Percentiles rank a stretch among this genome's conserved stretches.
Evolutionary conservation across 331 rosid species (phyloP).

Genomic region (Acacia concinna): DNA sequence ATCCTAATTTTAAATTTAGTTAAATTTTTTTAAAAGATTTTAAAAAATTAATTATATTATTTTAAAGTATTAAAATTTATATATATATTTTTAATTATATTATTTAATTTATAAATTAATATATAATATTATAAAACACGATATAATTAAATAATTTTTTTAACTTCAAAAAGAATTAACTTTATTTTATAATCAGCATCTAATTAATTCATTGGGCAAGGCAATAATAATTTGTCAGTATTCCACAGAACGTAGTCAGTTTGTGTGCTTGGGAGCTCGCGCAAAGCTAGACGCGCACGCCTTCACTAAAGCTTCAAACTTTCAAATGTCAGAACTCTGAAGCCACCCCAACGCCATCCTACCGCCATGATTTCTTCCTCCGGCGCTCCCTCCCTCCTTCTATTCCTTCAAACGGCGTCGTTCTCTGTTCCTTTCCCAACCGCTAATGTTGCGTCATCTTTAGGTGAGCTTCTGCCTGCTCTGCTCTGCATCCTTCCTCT

Average conservation of each 20-base stretch:
- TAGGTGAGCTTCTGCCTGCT: constrained; percentile 10
- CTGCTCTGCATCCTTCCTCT: background rate
- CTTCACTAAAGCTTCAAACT: constrained; percentile 22
- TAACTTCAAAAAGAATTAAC: too few species aligned
- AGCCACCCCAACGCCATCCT: background rate
- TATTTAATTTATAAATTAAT: too few species aligned
- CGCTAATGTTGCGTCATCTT: background rate
- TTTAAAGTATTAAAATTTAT: too few species aligned
- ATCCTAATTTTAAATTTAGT: too few species aligned
- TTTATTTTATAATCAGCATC: too few species aligned
- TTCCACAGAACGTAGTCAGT: too few species aligned
- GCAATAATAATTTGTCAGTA: constrained; percentile 14
- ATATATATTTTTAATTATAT: too few species aligned
- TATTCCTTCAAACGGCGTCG: background rate
- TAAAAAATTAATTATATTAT: too few species aligned
- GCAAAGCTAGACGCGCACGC: constrained; percentile 11
- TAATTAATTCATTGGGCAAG: background rate
- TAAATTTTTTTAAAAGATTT: too few species aligned
- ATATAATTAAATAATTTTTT: too few species aligned
- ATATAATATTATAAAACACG: too few species aligned
- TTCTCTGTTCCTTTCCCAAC: background rate
- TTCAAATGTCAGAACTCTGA: constrained; percentile 21
- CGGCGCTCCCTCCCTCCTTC: background rate
- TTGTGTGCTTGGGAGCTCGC: background rate
- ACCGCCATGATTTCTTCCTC: background rate